phyloP scores from a whole-genome alignment of 2,329 filamentous ascomycete genomes.

The Coniella vitis region DNA sequence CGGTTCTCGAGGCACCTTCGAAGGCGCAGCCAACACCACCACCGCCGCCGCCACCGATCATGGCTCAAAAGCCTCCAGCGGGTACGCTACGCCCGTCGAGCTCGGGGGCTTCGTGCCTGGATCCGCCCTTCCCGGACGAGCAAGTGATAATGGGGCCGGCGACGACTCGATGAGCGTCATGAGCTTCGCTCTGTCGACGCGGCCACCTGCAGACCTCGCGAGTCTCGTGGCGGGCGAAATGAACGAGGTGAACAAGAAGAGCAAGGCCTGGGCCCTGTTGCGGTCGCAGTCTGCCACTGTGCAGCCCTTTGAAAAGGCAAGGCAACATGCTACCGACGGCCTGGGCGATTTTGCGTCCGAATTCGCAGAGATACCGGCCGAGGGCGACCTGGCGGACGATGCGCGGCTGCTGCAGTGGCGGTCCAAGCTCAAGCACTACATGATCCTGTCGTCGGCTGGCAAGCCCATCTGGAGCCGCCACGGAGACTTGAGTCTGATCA shows the following conservation, averaged over 20 bases:
- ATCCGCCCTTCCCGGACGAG: conserved; percentile 9
- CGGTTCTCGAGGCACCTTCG: conserved; percentile 58
- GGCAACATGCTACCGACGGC: conserved; percentile 30
- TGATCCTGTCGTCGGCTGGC: conserved; percentile 90
- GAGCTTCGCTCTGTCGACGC: conserved; percentile 59
- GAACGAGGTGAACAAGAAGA: conserved; percentile 56
- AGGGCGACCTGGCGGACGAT: conserved; percentile 41
- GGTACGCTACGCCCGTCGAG: conserved; percentile 29
- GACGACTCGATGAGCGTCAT: conserved; percentile 60
- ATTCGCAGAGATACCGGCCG: conserved; percentile 67
- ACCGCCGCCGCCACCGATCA: conserved; percentile 22
- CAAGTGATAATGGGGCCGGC: conserved; percentile 5
- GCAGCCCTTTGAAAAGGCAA: conserved; percentile 49
- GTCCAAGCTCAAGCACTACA: conserved; percentile 90
- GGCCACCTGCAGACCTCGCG: conserved; percentile 64
- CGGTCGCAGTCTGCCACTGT: conserved; percentile 54
- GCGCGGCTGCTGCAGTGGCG: conserved; percentile 70
- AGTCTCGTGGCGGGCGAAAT: conserved; percentile 72
- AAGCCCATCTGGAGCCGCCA: conserved; percentile 97
- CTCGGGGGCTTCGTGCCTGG: conserved; percentile 15
- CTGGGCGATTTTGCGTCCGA: conserved; percentile 67
- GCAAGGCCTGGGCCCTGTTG: conserved; percentile 62
- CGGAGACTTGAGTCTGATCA: conserved; percentile 82
- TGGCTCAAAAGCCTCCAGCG: conserved; percentile 25
- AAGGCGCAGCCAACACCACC: conserved; percentile 31